phyloP scores from a whole-genome alignment of 2,329 filamentous ascomycete species.

The Leptographium wingfieldii region DNA sequence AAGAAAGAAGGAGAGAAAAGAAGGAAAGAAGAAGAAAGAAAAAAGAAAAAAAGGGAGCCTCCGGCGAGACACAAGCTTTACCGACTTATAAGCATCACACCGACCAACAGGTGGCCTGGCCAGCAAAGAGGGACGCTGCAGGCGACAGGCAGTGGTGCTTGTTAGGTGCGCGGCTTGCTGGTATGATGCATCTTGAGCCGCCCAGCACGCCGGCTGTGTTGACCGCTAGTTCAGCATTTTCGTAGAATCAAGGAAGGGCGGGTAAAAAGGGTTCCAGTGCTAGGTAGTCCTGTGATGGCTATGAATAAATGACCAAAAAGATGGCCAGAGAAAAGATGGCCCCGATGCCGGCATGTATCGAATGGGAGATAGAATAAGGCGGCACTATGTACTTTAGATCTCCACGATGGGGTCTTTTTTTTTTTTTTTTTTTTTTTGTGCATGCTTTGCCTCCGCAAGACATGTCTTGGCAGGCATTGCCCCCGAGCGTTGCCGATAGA shows the following conservation, averaged over 20 bases:
- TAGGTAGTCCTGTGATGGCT: neutral
- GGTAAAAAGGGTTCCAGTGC: neutral
- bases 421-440: neutral
- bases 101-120: too few relatives aligned
- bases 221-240: neutral
- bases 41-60: neutral
- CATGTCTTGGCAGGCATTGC: constrained; percentile 9
- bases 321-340: neutral
- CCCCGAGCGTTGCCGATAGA: constrained; percentile 5
- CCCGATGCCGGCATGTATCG: neutral
- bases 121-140: too few relatives aligned
- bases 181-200: neutral
- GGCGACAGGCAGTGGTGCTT: neutral
- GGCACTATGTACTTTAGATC: neutral
- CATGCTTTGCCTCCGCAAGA: constrained; percentile 4
- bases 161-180: neutral
- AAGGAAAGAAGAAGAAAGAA: neutral
- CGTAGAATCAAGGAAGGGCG: neutral
- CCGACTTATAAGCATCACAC: too few relatives aligned
- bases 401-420: neutral
- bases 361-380: neutral
- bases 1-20: neutral
- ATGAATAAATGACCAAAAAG: neutral
- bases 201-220: neutral
- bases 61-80: neutral